Evolutionary conservation across 805 yeast species (phyloP).

Genomic region (Nematodospora valgi): DNA sequence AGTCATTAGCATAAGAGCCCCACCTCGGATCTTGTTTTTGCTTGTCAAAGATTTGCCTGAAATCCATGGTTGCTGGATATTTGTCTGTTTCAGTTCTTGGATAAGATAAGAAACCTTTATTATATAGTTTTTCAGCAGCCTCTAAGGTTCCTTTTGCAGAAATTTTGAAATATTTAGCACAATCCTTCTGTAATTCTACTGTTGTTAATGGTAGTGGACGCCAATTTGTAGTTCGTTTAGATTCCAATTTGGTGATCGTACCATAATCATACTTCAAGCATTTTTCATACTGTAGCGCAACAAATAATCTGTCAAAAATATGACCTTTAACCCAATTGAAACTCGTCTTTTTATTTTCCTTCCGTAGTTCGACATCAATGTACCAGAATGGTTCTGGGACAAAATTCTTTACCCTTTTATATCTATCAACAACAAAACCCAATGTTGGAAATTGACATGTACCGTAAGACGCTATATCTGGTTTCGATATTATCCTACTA

Average conservation of each 20-base stretch:
- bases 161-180: slow-evolving; percentile 69
- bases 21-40: slow-evolving; percentile 58
- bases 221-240: slow-evolving; percentile 68
- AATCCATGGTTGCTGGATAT: slow-evolving; percentile 75
- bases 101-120: slow-evolving; percentile 82
- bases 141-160: slow-evolving; percentile 75
- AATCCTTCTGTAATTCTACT: slow-evolving; percentile 85
- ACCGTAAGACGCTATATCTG: slow-evolving; percentile 68
- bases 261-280: slow-evolving; percentile 52
- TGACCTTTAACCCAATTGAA: slow-evolving; percentile 73
- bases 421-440: slow-evolving; percentile 94
- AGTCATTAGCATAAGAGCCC: slow-evolving; percentile 64
- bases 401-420: slow-evolving; percentile 68
- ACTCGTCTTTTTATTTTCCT: slow-evolving; percentile 34
- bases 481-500: slow-evolving; percentile 24
- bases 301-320: slow-evolving; percentile 69
- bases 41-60: slow-evolving; percentile 54
- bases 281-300: slow-evolving; percentile 61
- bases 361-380: slow-evolving; percentile 51
- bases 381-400: slow-evolving; percentile 80
- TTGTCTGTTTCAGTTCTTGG: slow-evolving; percentile 97
- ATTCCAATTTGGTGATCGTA: slow-evolving; percentile 45
- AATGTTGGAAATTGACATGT: slow-evolving; percentile 94
- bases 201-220: slow-evolving; percentile 92
- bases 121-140: slow-evolving; percentile 82